A percentile compares a stretch with the other conserved stretches of the same genome.
Conservation (phyloP, 768 basidiomycete species). For the Macrolepiota fuliginosa region DNA sequence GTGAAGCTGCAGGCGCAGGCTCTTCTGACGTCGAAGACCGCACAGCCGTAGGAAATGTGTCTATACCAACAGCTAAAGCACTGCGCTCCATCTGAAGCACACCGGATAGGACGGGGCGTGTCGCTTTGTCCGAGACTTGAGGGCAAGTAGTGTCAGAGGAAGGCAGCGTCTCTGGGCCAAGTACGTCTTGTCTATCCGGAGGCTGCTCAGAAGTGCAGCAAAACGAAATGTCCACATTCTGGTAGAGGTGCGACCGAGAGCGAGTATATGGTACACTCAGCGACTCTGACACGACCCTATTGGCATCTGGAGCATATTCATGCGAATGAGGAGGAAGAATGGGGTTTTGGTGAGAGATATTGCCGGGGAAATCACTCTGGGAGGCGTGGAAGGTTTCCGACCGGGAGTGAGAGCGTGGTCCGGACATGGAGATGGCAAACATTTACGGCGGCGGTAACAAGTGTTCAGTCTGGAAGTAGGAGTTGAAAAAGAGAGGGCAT, state of each 20-base stretch:
- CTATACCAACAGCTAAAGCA: constrained; percentile 4
- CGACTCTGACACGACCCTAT: neutral
- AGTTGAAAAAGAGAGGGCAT: neutral
- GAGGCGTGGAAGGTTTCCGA: neutral
- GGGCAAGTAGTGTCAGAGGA: constrained; percentile 3
- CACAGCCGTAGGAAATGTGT: neutral
- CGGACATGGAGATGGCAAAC: neutral
- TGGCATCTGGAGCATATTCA: neutral
- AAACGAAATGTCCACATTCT: neutral
- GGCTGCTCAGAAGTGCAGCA: constrained; percentile 9
- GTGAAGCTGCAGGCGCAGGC: neutral
- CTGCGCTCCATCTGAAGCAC: constrained; percentile 13
- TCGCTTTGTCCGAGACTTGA: neutral
- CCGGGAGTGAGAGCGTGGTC: neutral
- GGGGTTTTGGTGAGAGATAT: neutral
- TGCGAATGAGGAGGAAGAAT: neutral
- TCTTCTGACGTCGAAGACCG: neutral
- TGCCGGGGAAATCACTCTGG: neutral
- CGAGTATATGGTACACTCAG: neutral
- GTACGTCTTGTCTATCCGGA: constrained; percentile 13
- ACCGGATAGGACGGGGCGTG: neutral
- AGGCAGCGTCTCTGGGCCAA: constrained; percentile 9
- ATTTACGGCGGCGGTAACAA: neutral
- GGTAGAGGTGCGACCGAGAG: neutral
- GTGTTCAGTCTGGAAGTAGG: neutral